These are phyloP conservation scores for Gynochthodes officinalis DNA, from an alignment of 257 asterid genomes.

Conservation along the genomic window DNA sequence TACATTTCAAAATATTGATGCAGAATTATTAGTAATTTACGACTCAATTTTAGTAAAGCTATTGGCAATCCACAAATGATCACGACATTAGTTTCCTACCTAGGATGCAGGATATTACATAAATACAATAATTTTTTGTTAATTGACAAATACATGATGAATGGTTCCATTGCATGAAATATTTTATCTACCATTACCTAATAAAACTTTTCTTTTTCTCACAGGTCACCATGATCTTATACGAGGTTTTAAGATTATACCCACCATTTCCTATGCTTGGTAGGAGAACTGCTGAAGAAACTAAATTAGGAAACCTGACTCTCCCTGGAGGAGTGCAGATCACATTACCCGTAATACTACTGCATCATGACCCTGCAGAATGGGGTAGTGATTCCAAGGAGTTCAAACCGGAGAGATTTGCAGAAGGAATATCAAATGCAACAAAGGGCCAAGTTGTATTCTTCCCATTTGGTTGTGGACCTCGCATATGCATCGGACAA, in stretches of 20 bases:
- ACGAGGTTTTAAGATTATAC: slow-evolving; percentile 22
- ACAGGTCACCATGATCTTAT: slow-evolving; percentile 28
- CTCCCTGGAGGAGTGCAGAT: slow-evolving; percentile 14
- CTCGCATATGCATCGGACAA: slow-evolving; percentile 18
- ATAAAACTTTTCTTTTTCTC: not conserved
- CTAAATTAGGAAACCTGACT: slow-evolving; percentile 5
- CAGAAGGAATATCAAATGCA: slow-evolving; percentile 8
- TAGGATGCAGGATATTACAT: too few species aligned
- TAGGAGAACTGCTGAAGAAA: not conserved
- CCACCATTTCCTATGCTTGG: not conserved
- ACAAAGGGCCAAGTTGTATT: slow-evolving; percentile 9
- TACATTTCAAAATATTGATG: not conserved
- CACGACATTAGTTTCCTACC: too few species aligned
- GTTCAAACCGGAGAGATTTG: slow-evolving; percentile 27
- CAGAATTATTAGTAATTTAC: too few species aligned
- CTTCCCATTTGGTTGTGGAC: slow-evolving; percentile 26
- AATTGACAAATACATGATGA: too few species aligned
- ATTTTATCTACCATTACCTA: not conserved
- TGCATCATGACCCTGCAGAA: slow-evolving; percentile 15
- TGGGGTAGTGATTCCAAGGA: slow-evolving; percentile 27
- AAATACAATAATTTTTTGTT: too few species aligned
- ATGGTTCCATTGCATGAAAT: too few species aligned
- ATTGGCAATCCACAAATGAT: too few species aligned
- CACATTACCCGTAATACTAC: not conserved
- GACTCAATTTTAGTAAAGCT: too few species aligned